Conservation (phyloP, 2,329 filamentous ascomycete species). For the Epichloe sibirici region DNA sequence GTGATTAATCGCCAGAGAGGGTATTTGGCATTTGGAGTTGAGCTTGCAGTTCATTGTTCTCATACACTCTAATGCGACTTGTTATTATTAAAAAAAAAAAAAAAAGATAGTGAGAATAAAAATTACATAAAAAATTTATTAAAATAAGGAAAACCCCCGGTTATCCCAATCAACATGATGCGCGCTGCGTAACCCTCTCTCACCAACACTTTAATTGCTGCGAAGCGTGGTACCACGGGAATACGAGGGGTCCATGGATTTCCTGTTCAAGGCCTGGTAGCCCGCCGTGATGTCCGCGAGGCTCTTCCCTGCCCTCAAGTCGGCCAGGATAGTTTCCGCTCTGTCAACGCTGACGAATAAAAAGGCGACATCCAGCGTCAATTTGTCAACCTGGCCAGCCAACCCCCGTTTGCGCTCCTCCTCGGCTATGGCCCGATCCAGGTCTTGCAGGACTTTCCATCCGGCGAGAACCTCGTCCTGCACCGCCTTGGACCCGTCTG, state of each 20-base stretch:
- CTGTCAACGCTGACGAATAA: constrained; percentile 38
- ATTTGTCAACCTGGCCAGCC: constrained; percentile 21
- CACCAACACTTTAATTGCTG: background rate
- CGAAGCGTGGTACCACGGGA: background rate
- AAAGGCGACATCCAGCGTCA: constrained; percentile 15
- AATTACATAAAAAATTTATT: too few relatives aligned
- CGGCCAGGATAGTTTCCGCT: constrained; percentile 33
- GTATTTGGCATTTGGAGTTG: too few relatives aligned
- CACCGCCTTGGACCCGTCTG: constrained; percentile 14
- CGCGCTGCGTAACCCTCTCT: background rate
- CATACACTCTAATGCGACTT: too few relatives aligned
- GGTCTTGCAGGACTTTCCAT: constrained; percentile 21
- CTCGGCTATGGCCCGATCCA: constrained; percentile 15
- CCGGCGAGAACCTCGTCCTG: constrained; percentile 17
- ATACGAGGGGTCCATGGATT: constrained; percentile 2
- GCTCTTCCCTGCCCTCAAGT: constrained; percentile 30
- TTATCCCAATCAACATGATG: too few relatives aligned
- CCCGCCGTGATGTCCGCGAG: constrained; percentile 13
- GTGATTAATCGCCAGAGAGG: too few relatives aligned
- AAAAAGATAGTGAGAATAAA: too few relatives aligned
- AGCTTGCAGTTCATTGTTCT: too few relatives aligned
- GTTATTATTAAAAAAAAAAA: too few relatives aligned
- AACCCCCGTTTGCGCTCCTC: constrained; percentile 26
- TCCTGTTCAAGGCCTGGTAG: constrained; percentile 5
- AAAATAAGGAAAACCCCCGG: too few relatives aligned